Percentiles rank a stretch among this genome's conserved stretches.
Conservation (phyloP, 257 asterid genomes). For the Gynochthodes officinalis region DNA sequence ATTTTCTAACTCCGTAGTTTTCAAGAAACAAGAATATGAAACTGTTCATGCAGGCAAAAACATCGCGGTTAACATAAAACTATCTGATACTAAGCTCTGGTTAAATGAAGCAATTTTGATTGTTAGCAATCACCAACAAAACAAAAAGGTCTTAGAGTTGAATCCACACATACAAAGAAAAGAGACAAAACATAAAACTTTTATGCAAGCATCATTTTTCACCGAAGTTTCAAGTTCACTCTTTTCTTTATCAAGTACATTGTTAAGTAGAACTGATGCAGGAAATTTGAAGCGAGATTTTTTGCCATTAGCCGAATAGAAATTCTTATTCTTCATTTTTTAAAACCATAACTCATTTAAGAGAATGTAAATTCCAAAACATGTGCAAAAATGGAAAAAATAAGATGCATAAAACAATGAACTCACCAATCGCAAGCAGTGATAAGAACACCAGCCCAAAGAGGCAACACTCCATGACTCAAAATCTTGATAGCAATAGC, state of each 20-base stretch:
- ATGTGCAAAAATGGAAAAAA: too few species aligned
- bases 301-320: too few species aligned
- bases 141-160: neutral
- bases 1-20: conserved; percentile 96
- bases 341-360: too few species aligned
- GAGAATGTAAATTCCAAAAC: too few species aligned
- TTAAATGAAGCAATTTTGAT: neutral
- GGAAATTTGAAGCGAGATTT: too few species aligned
- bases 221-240: too few species aligned
- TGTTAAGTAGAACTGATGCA: too few species aligned
- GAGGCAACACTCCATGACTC: conserved; percentile 65
- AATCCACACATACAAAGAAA: neutral
- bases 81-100: too few species aligned
- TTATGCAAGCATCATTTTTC: too few species aligned
- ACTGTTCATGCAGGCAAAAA: conserved; percentile 23
- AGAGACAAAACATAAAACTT: neutral
- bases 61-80: neutral
- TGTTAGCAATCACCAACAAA: neutral
- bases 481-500: conserved; percentile 87
- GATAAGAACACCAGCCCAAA: conserved; percentile 85
- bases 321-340: too few species aligned
- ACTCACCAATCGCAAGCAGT: conserved; percentile 86
- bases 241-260: too few species aligned
- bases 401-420: neutral
- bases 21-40: conserved; percentile 90